Evolutionary conservation across 768 basidiomycete genomes (phyloP).

Genomic region (Pisolithus microcarpus): DNA sequence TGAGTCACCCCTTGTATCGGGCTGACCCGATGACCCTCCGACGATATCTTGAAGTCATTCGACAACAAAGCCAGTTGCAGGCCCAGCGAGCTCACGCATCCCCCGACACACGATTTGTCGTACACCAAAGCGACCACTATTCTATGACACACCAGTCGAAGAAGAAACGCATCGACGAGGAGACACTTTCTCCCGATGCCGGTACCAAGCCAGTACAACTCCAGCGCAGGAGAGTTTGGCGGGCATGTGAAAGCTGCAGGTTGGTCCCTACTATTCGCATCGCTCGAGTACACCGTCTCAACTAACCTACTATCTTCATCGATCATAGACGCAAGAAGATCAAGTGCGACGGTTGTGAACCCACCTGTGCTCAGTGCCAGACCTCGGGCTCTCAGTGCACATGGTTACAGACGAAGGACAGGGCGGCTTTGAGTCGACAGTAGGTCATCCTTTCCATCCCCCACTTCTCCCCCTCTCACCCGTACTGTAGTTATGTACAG

Average conservation of each 20-base stretch:
- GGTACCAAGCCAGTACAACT: conserved; percentile 69
- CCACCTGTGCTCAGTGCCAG: conserved; percentile 76
- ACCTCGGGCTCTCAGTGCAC: conserved; percentile 72
- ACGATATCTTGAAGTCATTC: conserved; percentile 26
- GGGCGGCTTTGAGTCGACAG: conserved; percentile 86
- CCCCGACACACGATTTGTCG: conserved; percentile 13
- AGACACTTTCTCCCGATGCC: conserved; percentile 40
- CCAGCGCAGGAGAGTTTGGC: conserved; percentile 76
- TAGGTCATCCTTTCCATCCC: conserved; percentile 33
- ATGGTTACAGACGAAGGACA: conserved; percentile 88
- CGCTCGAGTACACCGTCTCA: conserved; percentile 5
- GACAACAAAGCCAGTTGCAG: conserved; percentile 12
- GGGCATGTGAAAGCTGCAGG: conserved; percentile 89
- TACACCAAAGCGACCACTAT: conserved; percentile 38
- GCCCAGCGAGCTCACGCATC: conserved; percentile 12
- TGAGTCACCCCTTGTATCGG: conserved; percentile 30
- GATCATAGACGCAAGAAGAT: conserved; percentile 77
- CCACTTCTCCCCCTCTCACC: conserved; percentile 14
- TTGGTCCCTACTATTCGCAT: conserved; percentile 27
- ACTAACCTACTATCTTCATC: conserved; percentile 12
- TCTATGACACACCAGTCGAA: conserved; percentile 53
- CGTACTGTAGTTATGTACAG: conserved; percentile 67
- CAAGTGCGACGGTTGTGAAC: conserved; percentile 85
- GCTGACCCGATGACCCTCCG: conserved; percentile 29
- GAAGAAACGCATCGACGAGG: conserved; percentile 72